Evolutionary conservation across 2,329 filamentous ascomycete genomes (phyloP), one percentile per base, ranked within the genome.

Genomic region (Conoideocrella luteorostrata): DNA sequence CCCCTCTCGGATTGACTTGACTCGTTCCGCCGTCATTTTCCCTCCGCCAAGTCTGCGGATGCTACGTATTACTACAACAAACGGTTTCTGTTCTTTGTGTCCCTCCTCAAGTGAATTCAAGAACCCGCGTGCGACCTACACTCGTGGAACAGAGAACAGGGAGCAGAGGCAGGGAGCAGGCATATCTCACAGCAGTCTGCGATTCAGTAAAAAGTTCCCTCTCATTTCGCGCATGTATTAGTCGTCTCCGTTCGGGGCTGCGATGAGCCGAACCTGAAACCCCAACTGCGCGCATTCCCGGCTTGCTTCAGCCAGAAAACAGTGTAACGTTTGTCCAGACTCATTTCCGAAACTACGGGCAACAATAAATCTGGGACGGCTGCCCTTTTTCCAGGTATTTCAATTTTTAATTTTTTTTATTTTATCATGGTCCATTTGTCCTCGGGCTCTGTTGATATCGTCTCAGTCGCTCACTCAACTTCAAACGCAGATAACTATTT

Each of bases 201-300:
- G 6, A 37, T 20, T 11, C 20, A 22, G 34, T 21, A 13, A 28
- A 11, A 9, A 15, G 17, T 18, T 17, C 29, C 13, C 26, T 47
- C 18, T 37, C 45, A 39, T 43, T 43, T 36, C 38, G 26, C 44
- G 5, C 39, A 39, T 42, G 28, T 18, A 21, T 39, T 34, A 42
- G 20, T 34, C 30, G 15, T 29, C 22, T 40, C 36, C 20, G 20
- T 32, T 29, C 17, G 11, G 11, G 18, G 33, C 28, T 37, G 37
- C 41, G 5, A 48, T 46, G 43, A 35, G 42, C 41, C 20, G 41
- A 20, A 41, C 35, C 30, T 50, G 44, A 46, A 48, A 38, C 46
- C n/a, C n/a, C 33, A 34, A 36, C 35, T 37, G 36, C 46, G 30
- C 26, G 36, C 28, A 38, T 12, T 18, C 24, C 23, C 28, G 34